Base-by-base conservation (phyloP, 352 stramenopile species). In the Pythium vanterpoolii region DNA sequence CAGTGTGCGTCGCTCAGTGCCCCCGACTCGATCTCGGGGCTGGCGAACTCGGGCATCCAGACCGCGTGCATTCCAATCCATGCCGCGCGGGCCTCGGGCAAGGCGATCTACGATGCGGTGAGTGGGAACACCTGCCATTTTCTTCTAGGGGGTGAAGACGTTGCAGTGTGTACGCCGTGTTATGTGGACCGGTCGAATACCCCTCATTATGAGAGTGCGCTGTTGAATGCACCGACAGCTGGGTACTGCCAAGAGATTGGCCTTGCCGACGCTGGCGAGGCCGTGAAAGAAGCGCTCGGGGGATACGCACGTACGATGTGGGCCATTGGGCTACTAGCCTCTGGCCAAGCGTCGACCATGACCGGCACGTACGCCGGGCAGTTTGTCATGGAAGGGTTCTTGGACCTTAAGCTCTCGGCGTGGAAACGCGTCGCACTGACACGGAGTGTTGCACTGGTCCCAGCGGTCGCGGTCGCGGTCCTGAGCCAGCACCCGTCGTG, bases 351-450 rank as follows among this genome's bases (percentile, higher is more conserved):
- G 65, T 93, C 86, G 28, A 98, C 95, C n/a, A 98, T 99, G 86
- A 98, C 96, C 2, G 96, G 95, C 27, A 99, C 96, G 6, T 98
- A 98, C 67, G 96, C 96, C 0, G 96, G 96, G 8, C 96, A 98
- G 71, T 98, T 98, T 53, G 93, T 99, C 27, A 98, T 98, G 95
- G 91, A 98, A 73, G 95, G 95, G 0, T 99, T 99, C 56, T 68
- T 98, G 19, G 77, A 97, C 44, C 69, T 98, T 21, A 78, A 85
- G 27, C 56, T 98, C 7, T 78, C 93, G 5, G 76, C 91, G n/a
- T 87, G 81, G 81, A 90, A 90, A 60, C 81, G 81, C 50, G 81
- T 90, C 11, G 75, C 76, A 0, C 56, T 92, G 11, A 99, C 96
- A 2, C 87, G 95, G 16, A 84, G 93, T 42, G 86, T 98, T 5